Evolutionary conservation across 2,329 filamentous ascomycete genomes (phyloP).

Genomic region (Phialemonium atrogriseum): DNA sequence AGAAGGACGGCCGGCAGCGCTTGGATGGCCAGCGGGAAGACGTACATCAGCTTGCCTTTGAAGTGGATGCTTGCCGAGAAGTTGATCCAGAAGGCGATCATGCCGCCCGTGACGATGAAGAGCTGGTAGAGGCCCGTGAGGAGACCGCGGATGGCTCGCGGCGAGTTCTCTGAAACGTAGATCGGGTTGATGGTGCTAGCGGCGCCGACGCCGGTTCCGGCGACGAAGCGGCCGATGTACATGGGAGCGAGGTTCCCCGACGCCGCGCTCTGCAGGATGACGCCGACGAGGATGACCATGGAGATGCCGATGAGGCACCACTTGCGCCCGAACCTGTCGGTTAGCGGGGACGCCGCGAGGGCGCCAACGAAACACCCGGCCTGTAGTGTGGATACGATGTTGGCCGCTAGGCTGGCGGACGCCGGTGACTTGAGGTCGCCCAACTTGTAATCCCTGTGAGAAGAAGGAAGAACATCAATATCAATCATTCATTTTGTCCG

Average conservation of each 20-base stretch:
- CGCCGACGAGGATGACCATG: conserved; percentile 46
- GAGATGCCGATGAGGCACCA: conserved; percentile 44
- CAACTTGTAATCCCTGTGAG: conserved; percentile 42
- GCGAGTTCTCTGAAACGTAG: conserved; percentile 36
- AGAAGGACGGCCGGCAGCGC: conserved; percentile 53
- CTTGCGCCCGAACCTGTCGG: conserved; percentile 46
- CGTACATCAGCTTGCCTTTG: conserved; percentile 34
- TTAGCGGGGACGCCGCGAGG: conserved; percentile 39
- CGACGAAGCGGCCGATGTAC: conserved; percentile 52
- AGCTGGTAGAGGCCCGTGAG: conserved; percentile 36
- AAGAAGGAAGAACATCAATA: background rate
- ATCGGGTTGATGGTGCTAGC: conserved; percentile 34
- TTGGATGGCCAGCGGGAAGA: conserved; percentile 56
- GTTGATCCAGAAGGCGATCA: conserved; percentile 41
- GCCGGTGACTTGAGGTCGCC: conserved; percentile 27
- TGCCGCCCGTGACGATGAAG: conserved; percentile 35
- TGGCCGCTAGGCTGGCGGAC: conserved; percentile 49
- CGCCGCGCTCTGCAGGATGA: conserved; percentile 51
- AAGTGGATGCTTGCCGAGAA: conserved; percentile 31
- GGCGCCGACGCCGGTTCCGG: conserved; percentile 35
- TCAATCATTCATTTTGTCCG: background rate
- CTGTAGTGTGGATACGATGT: conserved; percentile 53
- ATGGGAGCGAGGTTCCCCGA: conserved; percentile 48
- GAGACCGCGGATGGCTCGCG: conserved; percentile 33
- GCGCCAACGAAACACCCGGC: conserved; percentile 31